Evolutionary conservation across 768 basidiomycete genomes (phyloP).

Genomic region (Termitomyces heimii): DNA sequence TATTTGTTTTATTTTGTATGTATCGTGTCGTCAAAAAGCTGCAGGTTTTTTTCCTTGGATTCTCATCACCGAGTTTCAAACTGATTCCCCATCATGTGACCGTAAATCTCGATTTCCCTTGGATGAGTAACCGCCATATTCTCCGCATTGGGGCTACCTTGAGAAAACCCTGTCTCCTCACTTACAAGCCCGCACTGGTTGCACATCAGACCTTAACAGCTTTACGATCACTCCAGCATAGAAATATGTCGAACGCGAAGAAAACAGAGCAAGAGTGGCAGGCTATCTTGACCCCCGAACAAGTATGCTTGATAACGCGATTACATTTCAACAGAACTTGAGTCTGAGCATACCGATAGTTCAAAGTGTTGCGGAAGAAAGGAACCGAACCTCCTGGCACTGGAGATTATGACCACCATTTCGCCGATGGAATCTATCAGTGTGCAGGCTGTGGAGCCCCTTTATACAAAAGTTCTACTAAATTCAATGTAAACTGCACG

Average conservation of each 20-base stretch:
- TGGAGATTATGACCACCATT: conserved; percentile 74
- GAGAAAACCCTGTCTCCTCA: background rate
- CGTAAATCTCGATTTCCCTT: background rate
- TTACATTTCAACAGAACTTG: background rate
- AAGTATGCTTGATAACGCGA: conserved; percentile 42
- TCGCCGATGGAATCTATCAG: conserved; percentile 59
- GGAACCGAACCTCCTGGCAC: conserved; percentile 79
- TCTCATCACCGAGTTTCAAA: background rate
- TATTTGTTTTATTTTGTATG: background rate
- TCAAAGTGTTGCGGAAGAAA: conserved; percentile 79
- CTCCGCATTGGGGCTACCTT: conserved; percentile 4
- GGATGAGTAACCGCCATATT: conserved; percentile 7
- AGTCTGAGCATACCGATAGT: conserved; percentile 37
- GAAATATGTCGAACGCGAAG: conserved; percentile 31
- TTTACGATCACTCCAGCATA: conserved; percentile 4
- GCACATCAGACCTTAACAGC: background rate
- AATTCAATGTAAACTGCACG: conserved; percentile 56
- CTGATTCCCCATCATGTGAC: background rate
- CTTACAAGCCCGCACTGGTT: background rate
- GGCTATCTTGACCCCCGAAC: conserved; percentile 72
- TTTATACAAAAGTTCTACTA: conserved; percentile 83
- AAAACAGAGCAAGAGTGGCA: conserved; percentile 82
- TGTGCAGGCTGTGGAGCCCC: conserved; percentile 81
- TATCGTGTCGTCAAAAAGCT: background rate
- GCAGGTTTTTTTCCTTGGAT: background rate